These are phyloP conservation scores for Phytophthora macrochlamydospora DNA, from an alignment of 352 stramenopile genomes.

Conservation along the genomic window DNA sequence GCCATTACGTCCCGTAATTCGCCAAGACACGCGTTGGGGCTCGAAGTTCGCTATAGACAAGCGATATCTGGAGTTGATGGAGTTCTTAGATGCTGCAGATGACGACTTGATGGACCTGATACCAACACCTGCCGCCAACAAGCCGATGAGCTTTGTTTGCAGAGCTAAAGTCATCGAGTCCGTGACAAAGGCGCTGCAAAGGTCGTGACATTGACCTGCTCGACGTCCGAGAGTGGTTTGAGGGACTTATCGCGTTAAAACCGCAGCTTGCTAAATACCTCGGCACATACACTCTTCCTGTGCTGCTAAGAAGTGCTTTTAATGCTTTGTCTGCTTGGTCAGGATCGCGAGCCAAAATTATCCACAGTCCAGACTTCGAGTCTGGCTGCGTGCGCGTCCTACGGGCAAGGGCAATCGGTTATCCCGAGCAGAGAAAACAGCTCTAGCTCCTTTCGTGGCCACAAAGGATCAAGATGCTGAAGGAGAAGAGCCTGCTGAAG, in stretches of 20 bases:
- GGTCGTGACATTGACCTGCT: not conserved
- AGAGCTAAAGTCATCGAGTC: not conserved
- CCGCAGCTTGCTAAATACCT: not conserved
- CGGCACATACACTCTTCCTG: not conserved
- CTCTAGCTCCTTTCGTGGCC: not conserved
- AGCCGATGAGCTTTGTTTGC: not conserved
- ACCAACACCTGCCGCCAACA: not conserved
- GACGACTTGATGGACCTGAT: not conserved
- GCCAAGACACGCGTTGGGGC: too few species aligned
- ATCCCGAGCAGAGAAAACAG: slow-evolving; percentile 1
- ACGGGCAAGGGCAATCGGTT: not conserved
- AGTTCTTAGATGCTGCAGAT: not conserved
- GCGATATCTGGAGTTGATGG: not conserved
- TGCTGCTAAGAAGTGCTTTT: not conserved
- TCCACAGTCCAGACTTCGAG: slow-evolving; percentile 29
- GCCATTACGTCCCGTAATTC: too few species aligned
- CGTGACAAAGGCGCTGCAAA: slow-evolving; percentile 1
- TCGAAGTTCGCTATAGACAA: not conserved
- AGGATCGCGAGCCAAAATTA: slow-evolving; percentile 12
- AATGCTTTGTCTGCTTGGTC: not conserved
- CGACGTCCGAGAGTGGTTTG: not conserved
- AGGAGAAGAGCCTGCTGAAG: not conserved
- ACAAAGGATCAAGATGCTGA: not conserved
- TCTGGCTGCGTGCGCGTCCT: slow-evolving; percentile 3
- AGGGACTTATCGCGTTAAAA: not conserved